Evolutionary conservation across 768 basidiomycete genomes (phyloP).

Genomic region (Boletus speciosus): DNA sequence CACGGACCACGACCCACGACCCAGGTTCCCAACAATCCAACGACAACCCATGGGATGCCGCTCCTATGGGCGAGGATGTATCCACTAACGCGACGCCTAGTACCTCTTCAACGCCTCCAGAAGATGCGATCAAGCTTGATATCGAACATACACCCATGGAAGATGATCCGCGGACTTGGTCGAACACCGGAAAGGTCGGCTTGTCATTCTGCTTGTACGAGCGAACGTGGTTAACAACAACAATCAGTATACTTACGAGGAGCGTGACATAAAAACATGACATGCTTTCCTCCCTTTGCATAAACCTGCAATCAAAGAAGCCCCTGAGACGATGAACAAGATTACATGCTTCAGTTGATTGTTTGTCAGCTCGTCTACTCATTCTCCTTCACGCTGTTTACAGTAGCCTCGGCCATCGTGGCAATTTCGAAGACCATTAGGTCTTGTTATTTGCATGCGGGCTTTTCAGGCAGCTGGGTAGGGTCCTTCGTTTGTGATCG

Average conservation of each 20-base stretch:
- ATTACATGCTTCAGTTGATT: too few relatives aligned
- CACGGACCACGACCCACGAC: constrained; percentile 3
- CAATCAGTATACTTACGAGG: too few relatives aligned
- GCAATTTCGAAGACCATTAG: constrained; percentile 57
- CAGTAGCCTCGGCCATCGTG: constrained; percentile 54
- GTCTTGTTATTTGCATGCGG: constrained; percentile 63
- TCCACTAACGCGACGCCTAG: background rate
- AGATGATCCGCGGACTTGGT: constrained; percentile 65
- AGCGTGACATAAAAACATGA: too few relatives aligned
- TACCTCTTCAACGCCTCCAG: background rate
- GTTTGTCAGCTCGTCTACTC: constrained; percentile 50
- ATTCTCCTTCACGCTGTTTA: constrained; percentile 49
- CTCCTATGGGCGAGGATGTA: background rate
- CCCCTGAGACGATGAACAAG: too few relatives aligned
- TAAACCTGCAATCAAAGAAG: too few relatives aligned
- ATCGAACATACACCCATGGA: constrained; percentile 44
- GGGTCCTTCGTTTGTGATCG: constrained; percentile 7
- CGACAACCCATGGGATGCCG: background rate
- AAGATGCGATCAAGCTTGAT: constrained; percentile 19
- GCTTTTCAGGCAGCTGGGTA: constrained; percentile 63
- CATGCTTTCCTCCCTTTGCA: too few relatives aligned
- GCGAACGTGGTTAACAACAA: background rate
- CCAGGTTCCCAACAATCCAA: background rate
- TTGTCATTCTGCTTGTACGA: background rate
- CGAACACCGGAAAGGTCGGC: constrained; percentile 50